phyloP scores from a whole-genome alignment of 768 basidiomycete genomes.

The Hortiboletus campestris region DNA sequence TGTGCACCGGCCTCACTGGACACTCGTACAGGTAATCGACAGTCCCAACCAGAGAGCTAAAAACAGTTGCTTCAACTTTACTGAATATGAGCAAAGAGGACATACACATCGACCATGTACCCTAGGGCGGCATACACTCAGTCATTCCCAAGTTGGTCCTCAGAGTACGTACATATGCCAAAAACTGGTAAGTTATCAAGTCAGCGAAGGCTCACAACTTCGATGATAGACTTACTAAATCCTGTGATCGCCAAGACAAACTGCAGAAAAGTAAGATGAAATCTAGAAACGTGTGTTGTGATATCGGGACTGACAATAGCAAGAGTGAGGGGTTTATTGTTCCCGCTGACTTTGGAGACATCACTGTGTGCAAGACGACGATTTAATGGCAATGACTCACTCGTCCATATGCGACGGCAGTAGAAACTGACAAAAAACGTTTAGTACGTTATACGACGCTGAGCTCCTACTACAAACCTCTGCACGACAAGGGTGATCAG shows the following conservation, averaged over 20 bases:
- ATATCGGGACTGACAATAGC: constrained; percentile 5
- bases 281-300: not conserved
- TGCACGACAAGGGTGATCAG: not conserved
- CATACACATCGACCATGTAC: not conserved
- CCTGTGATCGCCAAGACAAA: not conserved
- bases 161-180: constrained; percentile 9
- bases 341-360: constrained; percentile 12
- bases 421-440: constrained; percentile 6
- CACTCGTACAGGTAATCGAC: not conserved
- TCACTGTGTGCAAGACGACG: not conserved
- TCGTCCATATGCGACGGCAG: constrained; percentile 14
- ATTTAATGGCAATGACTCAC: not conserved
- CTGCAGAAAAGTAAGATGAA: constrained; percentile 2
- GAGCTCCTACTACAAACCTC: constrained; percentile 5
- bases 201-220: not conserved
- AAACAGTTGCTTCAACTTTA: not conserved
- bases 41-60: constrained; percentile 2
- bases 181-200: not conserved
- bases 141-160: not conserved
- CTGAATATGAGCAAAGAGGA: not conserved
- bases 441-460: not conserved
- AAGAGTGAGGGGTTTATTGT: constrained; percentile 11
- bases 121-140: not conserved
- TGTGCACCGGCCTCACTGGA: constrained; percentile 3
- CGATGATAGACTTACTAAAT: not conserved